Conservation (phyloP, 106 monocot genomes). For the Apostasia shenzhenica region DNA sequence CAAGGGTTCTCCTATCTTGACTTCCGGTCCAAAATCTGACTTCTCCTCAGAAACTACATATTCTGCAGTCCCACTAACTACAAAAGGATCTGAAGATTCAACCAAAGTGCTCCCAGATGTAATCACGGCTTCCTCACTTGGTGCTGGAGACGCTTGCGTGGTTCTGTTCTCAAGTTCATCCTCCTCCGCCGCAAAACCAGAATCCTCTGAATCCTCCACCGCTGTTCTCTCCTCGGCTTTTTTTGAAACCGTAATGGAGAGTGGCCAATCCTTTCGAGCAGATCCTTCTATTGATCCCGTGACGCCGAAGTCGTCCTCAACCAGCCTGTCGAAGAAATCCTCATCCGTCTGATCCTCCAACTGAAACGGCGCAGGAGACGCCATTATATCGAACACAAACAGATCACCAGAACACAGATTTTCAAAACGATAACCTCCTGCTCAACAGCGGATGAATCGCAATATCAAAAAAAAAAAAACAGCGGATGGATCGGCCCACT, state of each 20-base stretch:
- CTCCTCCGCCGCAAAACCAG: constrained; percentile 7
- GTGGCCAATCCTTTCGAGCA: neutral
- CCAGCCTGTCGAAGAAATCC: constrained; percentile 78
- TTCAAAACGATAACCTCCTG: neutral
- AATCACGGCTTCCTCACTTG: neutral
- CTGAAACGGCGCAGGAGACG: constrained; percentile 17
- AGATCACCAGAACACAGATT: constrained; percentile 19
- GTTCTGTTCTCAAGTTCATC: constrained; percentile 7
- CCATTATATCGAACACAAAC: constrained; percentile 12
- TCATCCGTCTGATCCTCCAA: constrained; percentile 72
- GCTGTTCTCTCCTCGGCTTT: neutral
- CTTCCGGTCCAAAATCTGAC: neutral
- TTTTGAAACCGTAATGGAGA: neutral
- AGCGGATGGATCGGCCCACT: neutral
- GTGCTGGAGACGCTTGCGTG: neutral
- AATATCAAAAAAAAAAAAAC: too few relatives aligned
- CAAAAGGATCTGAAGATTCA: neutral
- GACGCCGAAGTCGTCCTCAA: constrained; percentile 29
- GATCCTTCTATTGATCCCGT: neutral
- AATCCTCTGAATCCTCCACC: constrained; percentile 14
- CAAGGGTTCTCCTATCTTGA: neutral
- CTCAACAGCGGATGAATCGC: neutral
- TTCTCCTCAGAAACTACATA: neutral
- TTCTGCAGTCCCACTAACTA: neutral
- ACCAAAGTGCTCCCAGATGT: neutral